phyloP scores from a whole-genome alignment of 192 early-diverging fungal species.

The Coemansia sp. region DNA sequence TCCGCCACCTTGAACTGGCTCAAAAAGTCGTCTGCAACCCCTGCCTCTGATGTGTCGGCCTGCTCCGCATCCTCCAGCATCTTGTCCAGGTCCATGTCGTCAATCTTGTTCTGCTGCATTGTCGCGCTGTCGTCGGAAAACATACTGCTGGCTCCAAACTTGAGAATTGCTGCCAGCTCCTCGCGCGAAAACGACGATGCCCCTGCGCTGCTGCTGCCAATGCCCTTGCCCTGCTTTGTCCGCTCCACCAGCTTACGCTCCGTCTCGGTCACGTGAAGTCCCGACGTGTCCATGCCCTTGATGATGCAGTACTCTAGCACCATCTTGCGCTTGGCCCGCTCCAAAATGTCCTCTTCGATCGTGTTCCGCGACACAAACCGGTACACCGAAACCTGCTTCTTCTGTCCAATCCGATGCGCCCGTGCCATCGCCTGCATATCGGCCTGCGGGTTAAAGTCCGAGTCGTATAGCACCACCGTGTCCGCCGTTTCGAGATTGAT shows the following conservation, averaged over 20 bases:
- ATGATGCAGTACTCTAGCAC: conserved; percentile 99
- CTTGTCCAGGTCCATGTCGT: conserved; percentile 95
- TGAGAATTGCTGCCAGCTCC: conserved; percentile 92
- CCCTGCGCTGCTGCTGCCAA: conserved; percentile 26
- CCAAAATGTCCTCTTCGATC: conserved; percentile 97
- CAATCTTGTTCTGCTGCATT: conserved; percentile 72
- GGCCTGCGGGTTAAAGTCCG: conserved; percentile 94
- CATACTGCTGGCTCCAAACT: conserved; percentile 98
- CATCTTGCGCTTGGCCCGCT: conserved; percentile 99
- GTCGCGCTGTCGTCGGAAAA: conserved; percentile 70
- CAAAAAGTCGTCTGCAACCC: conserved; percentile 86
- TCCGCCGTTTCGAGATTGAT: conserved; percentile 96
- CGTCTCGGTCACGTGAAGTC: conserved; percentile 61
- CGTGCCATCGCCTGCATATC: conserved; percentile 98
- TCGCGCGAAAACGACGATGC: conserved; percentile 71
- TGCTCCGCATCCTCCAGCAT: conserved; percentile 95
- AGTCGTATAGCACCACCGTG: conserved; percentile 95
- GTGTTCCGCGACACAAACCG: conserved; percentile 96
- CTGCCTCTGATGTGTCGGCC: conserved; percentile 71
- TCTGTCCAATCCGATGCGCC: conserved; percentile 98
- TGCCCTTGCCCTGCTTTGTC: conserved; percentile 47
- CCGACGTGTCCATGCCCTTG: conserved; percentile 98
- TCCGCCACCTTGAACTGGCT: conserved; percentile 93
- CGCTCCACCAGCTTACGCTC: conserved; percentile 57
- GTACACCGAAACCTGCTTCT: conserved; percentile 95